phyloP scores from a whole-genome alignment of 169 alveolate species.

The Cryptosporidium tyzzeri region DNA sequence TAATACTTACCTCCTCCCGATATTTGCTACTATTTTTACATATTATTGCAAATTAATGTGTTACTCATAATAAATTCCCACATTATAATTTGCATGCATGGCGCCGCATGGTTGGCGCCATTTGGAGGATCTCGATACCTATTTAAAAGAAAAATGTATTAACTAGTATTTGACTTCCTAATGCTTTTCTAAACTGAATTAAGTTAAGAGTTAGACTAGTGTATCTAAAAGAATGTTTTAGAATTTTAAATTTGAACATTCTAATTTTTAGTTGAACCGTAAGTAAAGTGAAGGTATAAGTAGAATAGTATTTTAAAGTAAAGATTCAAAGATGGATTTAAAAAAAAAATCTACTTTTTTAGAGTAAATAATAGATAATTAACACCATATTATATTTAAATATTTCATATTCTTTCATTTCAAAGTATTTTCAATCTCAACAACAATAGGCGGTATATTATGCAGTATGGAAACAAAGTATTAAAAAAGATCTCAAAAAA shows the following conservation, averaged over 20 bases:
- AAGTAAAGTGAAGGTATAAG: not conserved
- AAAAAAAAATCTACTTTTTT: too few species aligned
- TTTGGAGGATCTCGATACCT: slow-evolving; percentile 1
- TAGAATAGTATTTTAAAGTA: too few species aligned
- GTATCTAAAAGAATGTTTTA: too few species aligned
- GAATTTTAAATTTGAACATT: too few species aligned
- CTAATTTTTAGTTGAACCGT: too few species aligned
- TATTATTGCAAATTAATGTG: slow-evolving; percentile 36
- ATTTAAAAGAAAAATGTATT: too few species aligned
- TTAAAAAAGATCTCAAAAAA: slow-evolving; percentile 16
- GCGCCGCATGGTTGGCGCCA: not conserved
- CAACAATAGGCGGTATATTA: slow-evolving; percentile 9
- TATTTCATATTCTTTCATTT: too few species aligned
- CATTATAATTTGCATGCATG: slow-evolving; percentile 6
- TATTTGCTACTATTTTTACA: slow-evolving; percentile 12
- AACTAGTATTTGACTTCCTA: not conserved
- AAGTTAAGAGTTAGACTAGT: not conserved
- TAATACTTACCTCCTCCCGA: not conserved
- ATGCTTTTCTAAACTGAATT: too few species aligned
- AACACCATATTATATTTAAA: too few species aligned
- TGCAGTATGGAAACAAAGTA: not conserved
- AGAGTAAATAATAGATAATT: too few species aligned
- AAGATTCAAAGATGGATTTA: too few species aligned
- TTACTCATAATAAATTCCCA: not conserved
- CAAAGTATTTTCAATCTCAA: not conserved